phyloP scores from a whole-genome alignment of 371 early-diverging fungal genomes.

The Lichtheimia ramosa region DNA sequence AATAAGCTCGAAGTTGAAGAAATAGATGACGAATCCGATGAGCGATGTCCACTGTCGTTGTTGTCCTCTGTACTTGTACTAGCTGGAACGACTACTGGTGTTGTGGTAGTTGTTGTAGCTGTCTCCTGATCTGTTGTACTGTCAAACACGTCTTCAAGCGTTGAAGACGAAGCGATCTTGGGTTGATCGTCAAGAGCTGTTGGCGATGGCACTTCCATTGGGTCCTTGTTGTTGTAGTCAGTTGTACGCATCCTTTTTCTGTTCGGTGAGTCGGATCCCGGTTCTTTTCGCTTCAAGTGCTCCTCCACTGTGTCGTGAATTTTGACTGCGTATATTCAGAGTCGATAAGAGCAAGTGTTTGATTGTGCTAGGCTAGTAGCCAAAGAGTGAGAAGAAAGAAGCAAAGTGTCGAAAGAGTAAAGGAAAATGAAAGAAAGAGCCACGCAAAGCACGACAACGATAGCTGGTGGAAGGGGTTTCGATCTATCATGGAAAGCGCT shows the following conservation, averaged over 20 bases:
- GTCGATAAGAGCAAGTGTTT: neutral
- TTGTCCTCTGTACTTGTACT: neutral
- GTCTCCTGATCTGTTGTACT: neutral
- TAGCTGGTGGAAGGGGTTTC: no score
- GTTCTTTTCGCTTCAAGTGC: conserved; percentile 5
- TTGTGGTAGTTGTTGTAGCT: neutral
- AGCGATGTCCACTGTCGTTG: neutral
- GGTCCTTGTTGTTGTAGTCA: neutral
- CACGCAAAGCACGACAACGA: no score
- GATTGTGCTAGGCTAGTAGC: no score
- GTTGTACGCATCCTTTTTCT: conserved; percentile 5
- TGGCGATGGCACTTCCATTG: conserved; percentile 1
- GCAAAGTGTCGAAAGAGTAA: neutral
- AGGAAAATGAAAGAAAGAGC: neutral
- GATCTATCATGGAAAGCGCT: no score
- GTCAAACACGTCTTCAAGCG: neutral
- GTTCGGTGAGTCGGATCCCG: conserved; percentile 11
- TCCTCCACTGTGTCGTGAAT: conserved; percentile 7
- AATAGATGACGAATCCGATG: conserved; percentile 11
- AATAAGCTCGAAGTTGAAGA: conserved; percentile 1
- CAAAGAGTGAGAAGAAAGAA: neutral
- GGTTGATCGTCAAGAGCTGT: neutral
- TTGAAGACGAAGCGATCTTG: neutral
- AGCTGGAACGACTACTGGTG: neutral
- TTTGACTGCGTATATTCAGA: neutral